These are phyloP conservation scores for Xylaria sp. DNA, from an alignment of 2,329 filamentous ascomycete genomes.

Conservation along the genomic window DNA sequence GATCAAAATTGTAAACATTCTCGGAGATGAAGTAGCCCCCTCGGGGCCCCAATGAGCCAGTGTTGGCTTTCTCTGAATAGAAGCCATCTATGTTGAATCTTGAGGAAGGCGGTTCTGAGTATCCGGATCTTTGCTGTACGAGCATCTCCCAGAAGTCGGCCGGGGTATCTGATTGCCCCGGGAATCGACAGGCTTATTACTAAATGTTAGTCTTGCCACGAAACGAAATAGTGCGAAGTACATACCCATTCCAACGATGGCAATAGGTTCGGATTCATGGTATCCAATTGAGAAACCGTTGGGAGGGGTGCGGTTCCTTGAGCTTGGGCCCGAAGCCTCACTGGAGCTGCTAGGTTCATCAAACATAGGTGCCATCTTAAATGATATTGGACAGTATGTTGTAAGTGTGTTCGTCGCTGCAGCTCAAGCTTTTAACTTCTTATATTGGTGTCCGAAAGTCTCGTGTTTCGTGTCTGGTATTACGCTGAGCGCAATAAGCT, in stretches of 20 bases:
- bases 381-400: conserved; percentile 1
- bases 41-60: conserved; percentile 27
- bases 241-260: conserved; percentile 34
- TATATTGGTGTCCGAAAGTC: neutral
- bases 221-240: neutral
- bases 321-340: conserved; percentile 27
- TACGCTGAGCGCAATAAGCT: neutral
- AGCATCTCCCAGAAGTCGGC: conserved; percentile 34
- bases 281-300: conserved; percentile 22
- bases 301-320: conserved; percentile 26
- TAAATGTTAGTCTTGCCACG: conserved; percentile 12
- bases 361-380: conserved; percentile 29
- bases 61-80: conserved; percentile 29
- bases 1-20: conserved; percentile 29
- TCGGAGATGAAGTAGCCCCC: conserved; percentile 31
- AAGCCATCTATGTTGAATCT: conserved; percentile 34
- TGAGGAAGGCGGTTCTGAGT: conserved; percentile 30
- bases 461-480: neutral
- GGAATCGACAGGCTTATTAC: conserved; percentile 24
- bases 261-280: conserved; percentile 32
- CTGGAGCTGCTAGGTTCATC: conserved; percentile 19
- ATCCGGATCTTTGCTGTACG: conserved; percentile 32
- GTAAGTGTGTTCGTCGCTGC: neutral
- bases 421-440: conserved; percentile 9
- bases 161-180: conserved; percentile 27